Base-by-base conservation (phyloP, 2,329 filamentous ascomycete genomes). In the Hypoxylon rubiginosum region DNA sequence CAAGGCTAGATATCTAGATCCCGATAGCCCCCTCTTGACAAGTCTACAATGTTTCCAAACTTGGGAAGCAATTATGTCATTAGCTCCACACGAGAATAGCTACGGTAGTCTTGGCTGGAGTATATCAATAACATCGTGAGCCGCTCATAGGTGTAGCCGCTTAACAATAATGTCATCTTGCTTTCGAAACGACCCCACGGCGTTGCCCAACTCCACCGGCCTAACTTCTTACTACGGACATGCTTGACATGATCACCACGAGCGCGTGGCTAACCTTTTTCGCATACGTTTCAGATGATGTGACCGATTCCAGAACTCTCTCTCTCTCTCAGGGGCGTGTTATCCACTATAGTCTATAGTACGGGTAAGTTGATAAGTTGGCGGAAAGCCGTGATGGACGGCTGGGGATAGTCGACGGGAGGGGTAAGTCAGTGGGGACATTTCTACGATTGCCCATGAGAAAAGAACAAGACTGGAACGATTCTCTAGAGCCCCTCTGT, bases 41-140 rank as follows among this genome's bases (percentile, higher is more conserved):
- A 58, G 45, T 59, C 41, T 57, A 46, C 34, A 19, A 30, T 52
- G 55, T 59, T 48, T 53, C 62, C 52, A 53, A 67, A 50, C 45
- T 41, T 66, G 59, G 59, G 43, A 49, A 53, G 56, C 30, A 61
- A 65, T 68, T 70, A 68, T 68, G 67, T 70, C 67, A 70, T 70
- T 50, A 53, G 50, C 62, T 17, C 62, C 65, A 66, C 64, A 49
- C 19, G 32, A 43, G 17, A 54, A 58, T 61, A 62, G 45, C 45
- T 11, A 55, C 46, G 45, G 49, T 39, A 28, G 48, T 36, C 19
- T 46, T 55, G 49, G 45, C 39, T 54, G 62, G 51, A 24, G 52
- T 55, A 17, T 24, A 56, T 48, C 45, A 49, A 36, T 45, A 49
- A 19, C 58, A 63, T 66, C 57, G 45, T 57, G 36, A 58, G 48